Evolutionary conservation across 2,329 filamentous ascomycete species (phyloP).

Genomic region (Cercospora brassicicola): DNA sequence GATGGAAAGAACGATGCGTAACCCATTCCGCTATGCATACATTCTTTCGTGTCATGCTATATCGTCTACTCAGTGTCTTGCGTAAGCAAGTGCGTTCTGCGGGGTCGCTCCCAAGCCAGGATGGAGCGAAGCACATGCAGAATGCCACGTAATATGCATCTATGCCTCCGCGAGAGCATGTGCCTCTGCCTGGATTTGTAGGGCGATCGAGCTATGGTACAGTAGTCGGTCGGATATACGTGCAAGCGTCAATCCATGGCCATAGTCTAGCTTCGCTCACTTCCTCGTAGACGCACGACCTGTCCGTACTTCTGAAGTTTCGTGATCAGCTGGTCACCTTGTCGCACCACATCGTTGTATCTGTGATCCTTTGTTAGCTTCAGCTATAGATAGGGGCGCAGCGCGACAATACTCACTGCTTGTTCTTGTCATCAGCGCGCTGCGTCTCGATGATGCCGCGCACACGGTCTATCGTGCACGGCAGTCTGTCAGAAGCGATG

Average conservation of each 20-base stretch:
- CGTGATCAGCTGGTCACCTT: slow-evolving; percentile 95
- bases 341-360: slow-evolving; percentile 95
- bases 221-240: not conserved
- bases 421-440: slow-evolving; percentile 97
- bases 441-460: slow-evolving; percentile 98
- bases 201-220: slow-evolving; percentile 8
- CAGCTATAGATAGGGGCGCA: not conserved
- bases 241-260: not conserved
- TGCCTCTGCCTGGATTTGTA: not conserved
- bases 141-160: not conserved
- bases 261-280: slow-evolving; percentile 71
- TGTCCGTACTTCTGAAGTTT: slow-evolving; percentile 99
- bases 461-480: slow-evolving; percentile 96
- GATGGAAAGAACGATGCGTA: not conserved
- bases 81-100: not conserved
- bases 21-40: not conserved
- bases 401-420: slow-evolving; percentile 59
- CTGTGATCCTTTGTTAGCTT: slow-evolving; percentile 24
- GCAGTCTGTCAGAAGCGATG: slow-evolving; percentile 89
- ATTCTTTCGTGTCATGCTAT: not conserved
- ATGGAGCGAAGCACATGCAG: not conserved
- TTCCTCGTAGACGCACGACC: slow-evolving; percentile 87
- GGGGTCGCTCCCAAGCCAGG: not conserved
- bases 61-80: not conserved
- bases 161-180: not conserved